Evolutionary conservation across 1,284 basidiomycete genomes (phyloP), one percentile per base, ranked within the genome.

Genomic region (Sporisorium sorghi): DNA sequence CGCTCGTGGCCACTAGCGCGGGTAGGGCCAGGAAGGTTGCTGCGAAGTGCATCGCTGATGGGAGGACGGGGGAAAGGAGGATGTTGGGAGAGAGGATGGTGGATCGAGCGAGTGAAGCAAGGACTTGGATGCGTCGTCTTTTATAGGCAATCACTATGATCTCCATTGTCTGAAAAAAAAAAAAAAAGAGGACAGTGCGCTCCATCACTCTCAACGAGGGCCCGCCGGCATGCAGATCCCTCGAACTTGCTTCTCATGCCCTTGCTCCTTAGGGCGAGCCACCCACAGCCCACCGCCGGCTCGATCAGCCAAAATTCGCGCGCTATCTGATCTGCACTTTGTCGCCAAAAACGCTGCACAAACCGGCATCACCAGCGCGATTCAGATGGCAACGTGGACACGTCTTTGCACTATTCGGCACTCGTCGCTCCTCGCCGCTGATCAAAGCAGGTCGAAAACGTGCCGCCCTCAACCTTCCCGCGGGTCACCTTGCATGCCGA

Each of bases 11-110:
- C 26, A 69, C 21, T 28, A 63, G n/a, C 19, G 67, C 60, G 12
- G 56, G 67, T 40, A 69, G 9, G 28, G 67, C 67, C 33, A 69
- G 15, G 19, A 63, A 17, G 28, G 43, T 43, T 19, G 57, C 14
- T 0, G 53, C n/a, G 30, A 69, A 39, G 52, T 63, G 60, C 57
- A 69, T 69, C 19, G 17, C 15, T 39, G 44, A 12, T 24, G 30
- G 23, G 23, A 43, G 14, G 5, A 17, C 15, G 35, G 14, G 37
- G 5, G n/a, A 8, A 30, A 15, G n/a, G 26, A 11, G 46, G 4
- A 11, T n/a, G n/a, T n/a, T n/a, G 2, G 28, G 17, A 9, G 28
- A 23, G 14, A 21, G 28, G 30, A 44, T 26, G 37, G 30, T n/a
- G 19, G 14, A 23, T 17, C 7, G 28, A 21, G 15, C 19, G 21